phyloP scores from a whole-genome alignment of 257 asterid genomes.

The Lithospermum erythrorhizon region DNA sequence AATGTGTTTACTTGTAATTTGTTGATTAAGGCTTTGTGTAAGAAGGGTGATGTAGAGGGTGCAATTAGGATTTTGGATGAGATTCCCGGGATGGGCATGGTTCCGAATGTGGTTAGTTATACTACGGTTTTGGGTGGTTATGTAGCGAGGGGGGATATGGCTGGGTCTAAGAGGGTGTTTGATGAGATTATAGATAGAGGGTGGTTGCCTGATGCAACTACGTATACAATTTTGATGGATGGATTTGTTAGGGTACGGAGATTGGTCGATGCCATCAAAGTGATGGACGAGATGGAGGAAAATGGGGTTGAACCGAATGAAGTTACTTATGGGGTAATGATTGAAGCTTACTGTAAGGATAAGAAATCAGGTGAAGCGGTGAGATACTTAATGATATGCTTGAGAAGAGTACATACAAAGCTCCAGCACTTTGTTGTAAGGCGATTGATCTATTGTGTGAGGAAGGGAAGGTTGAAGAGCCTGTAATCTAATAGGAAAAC shows the following conservation, averaged over 20 bases:
- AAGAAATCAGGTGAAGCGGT: constrained; percentile 67
- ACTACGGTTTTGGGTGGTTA: constrained; percentile 72
- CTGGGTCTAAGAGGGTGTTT: constrained; percentile 53
- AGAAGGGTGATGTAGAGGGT: constrained; percentile 48
- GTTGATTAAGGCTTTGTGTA: constrained; percentile 70
- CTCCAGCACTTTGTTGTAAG: constrained; percentile 59
- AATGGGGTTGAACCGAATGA: constrained; percentile 76
- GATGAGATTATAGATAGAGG: constrained; percentile 62
- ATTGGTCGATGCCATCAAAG: constrained; percentile 58
- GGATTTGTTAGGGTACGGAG: constrained; percentile 59
- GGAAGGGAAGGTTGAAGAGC: constrained; percentile 73
- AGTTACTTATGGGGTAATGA: constrained; percentile 68
- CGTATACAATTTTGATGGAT: constrained; percentile 78
- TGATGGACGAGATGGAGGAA: constrained; percentile 94
- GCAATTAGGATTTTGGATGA: constrained; percentile 65
- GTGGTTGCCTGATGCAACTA: constrained; percentile 82
- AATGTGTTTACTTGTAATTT: constrained; percentile 79
- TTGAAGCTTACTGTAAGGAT: constrained; percentile 74
- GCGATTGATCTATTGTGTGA: constrained; percentile 64
- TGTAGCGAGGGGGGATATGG: constrained; percentile 53
- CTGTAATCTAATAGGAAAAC: constrained; percentile 48
- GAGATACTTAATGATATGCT: constrained; percentile 74
- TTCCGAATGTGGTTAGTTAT: constrained; percentile 81
- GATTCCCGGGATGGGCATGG: constrained; percentile 83
- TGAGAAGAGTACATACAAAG: constrained; percentile 57